Base-by-base conservation (phyloP, 164 flowering plant genomes). In the Vitis rotundifolia region DNA sequence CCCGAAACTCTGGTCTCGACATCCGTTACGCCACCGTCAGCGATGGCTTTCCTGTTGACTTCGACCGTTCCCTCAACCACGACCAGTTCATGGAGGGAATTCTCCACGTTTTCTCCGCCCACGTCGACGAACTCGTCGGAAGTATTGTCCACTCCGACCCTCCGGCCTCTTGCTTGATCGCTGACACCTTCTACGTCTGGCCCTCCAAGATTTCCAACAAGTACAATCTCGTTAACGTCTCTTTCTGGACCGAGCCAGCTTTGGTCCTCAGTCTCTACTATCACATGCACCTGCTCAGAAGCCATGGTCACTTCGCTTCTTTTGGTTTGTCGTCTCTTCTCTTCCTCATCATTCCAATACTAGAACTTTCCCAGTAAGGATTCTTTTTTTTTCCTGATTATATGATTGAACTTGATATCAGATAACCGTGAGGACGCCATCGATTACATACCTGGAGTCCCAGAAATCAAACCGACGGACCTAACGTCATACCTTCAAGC, bases 221-320 rank as follows among this genome's bases (percentile, higher is more conserved):
- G 75, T 78, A 77, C 29, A 72, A 73, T 3, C 76, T 89, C 11
- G 57, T 79, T 0, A 22, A 78, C 31, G 82, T 81, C 18, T 89
- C 91, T 2, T 89, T 87, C 53, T 89, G 93, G 93, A 85, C 91
- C 0, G 86, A 87, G 66, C 84, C 89, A 0, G 88, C 89, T 54
- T 67, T 87, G 37, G 87, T 79, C 10, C 80, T 80, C 47, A 70
- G 82, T 1, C 76, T 87, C 60, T 87, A 85, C 71, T 82, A 84
- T 65, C 89, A 89, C 68, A 13, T 80, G 61, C 72, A 82, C 59
- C 80, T 89, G 29, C 80, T 89, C 2, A 55, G 59, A 28, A 28
- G 54, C 29, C 65, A 87, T 68, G 86, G 88, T 11, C 93, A 89
- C 55, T 85, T 80, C 61, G 88, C 65, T 13, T 74, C 71, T 26